Evolutionary conservation across 176 grass and related monocot species (phyloP).

Genomic region (Saccharum spontaneum): DNA sequence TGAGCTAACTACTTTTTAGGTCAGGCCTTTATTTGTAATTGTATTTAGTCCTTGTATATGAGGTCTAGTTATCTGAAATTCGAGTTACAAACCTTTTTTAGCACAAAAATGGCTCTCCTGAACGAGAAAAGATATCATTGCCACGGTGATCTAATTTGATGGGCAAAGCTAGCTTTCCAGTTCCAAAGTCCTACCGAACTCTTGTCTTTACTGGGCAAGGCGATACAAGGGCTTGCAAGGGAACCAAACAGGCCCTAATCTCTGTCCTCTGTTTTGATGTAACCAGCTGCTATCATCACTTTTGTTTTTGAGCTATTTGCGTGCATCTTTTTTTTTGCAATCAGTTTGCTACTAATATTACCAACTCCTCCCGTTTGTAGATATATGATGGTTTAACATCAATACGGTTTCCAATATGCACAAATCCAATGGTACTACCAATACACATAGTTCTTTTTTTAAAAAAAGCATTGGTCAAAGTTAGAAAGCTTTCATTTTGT

Average conservation of each 20-base stretch:
- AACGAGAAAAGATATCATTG: neutral
- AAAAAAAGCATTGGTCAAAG: neutral
- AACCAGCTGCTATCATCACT: neutral
- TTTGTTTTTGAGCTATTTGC: slow-evolving; percentile 24
- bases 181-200: neutral
- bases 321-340: neutral
- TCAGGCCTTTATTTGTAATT: neutral
- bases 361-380: neutral
- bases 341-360: neutral
- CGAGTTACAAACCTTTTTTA: slow-evolving; percentile 1
- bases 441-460: neutral
- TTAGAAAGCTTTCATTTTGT: neutral
- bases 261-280: slow-evolving; percentile 5
- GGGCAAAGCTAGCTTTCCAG: neutral
- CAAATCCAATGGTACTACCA: neutral
- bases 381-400: neutral
- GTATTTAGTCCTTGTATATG: slow-evolving; percentile 3
- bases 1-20: neutral
- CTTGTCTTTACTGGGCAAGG: neutral
- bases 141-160: neutral
- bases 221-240: neutral
- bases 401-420: neutral
- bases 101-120: neutral
- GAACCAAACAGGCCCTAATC: neutral
- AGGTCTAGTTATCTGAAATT: neutral